Evolutionary conservation across 805 yeast genomes (phyloP), one percentile per base, ranked within the genome.

Genomic region (Kodamaea sagamina): DNA sequence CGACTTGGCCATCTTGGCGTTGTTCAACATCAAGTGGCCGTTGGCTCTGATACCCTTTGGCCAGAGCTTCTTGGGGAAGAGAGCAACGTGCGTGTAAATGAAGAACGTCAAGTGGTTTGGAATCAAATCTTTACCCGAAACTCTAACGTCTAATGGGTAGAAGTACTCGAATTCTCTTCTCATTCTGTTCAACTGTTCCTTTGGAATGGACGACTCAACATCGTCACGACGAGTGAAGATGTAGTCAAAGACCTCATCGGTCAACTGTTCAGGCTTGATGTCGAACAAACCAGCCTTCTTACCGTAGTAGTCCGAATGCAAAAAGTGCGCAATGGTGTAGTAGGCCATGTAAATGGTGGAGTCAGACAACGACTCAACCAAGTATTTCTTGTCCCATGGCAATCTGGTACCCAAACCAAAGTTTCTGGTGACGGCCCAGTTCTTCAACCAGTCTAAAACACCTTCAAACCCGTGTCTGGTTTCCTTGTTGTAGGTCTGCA

Each of bases 391-490:
- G 72, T 93, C 99, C 99, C 99, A 93, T 46, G 99, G 99, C 53
- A 93, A 79, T 61, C 74, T 83, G 45, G 97, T 82, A 64, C 99
- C 99, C 54, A 93, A 77, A 63, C 99, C 99, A 57, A 88, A 93
- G 44, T 95, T 84, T 75, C 99, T 86, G 46, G 96, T 88, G 47
- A 93, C 88, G 41, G 99, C 98, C 99, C 99, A 93, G 74, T 89
- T 90, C 72, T 85, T 87, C 59, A 93, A 80, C 99, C 99, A 93
- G 54, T 84, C 95, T 58, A 93, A 75, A 46, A 87, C 96, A 65
- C 89, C 90, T 68, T 89, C 96, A 57, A 93, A 92, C 5, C 95
- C 96, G 60, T 92, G 81, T 57, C 85, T 78, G 32, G 95, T 87
- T 71, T 90, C 98, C 39, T 82, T 74, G 41, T 84, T 75, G 74